Base-by-base conservation (phyloP, 257 asterid species). In the Rauvolfia tetraphylla region DNA sequence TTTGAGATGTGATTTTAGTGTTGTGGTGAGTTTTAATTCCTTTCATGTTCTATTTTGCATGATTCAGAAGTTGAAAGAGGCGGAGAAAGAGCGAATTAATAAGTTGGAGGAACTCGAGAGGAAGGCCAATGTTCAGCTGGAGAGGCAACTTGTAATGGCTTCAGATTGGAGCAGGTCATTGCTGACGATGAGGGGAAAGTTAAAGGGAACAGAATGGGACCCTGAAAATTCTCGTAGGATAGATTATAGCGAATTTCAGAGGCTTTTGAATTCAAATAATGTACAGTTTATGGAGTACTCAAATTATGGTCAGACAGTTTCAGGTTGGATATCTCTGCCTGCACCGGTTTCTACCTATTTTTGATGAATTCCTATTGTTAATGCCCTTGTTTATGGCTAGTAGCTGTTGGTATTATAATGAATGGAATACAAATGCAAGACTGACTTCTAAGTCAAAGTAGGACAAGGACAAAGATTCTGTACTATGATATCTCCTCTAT, bases 171-270 rank as follows among this genome's bases (percentile, higher is more conserved):
- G 98, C 91, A 89, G 96, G 83, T 62, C 84, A 69, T 90, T 95
- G 83, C 87, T 95, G 85, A 84, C 93, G 59, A 76, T 87, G 91
- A 89, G 88, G 75, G 98, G 97, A 72, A 95, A 91, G 80, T 72
- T 95, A 83, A 93, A 89, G 86, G 99, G 99, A 76, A 92, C 99
- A 0, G 93, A 95, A 75, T 95, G 97, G 96, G 97, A 92, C 68
- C 99, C 99, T 31, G 95, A 79, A 82, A 84, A 76, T 82, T 91
- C 99, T 78, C 94, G 90, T 80, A 68, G 79, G 80, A 95, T 95
- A 78, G 84, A 86, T 68, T 95, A 88, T 81, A 93, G 98, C 79
- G 96, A 95, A 81, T 95, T 95, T 84, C 89, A 84, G 91, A 87
- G 84, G 73, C 97, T 95, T 83, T 93, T 95, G 66, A 88, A 95